These are phyloP conservation scores for Serendipita sp. DNA, from an alignment of 768 basidiomycete species.

Conservation along the genomic window DNA sequence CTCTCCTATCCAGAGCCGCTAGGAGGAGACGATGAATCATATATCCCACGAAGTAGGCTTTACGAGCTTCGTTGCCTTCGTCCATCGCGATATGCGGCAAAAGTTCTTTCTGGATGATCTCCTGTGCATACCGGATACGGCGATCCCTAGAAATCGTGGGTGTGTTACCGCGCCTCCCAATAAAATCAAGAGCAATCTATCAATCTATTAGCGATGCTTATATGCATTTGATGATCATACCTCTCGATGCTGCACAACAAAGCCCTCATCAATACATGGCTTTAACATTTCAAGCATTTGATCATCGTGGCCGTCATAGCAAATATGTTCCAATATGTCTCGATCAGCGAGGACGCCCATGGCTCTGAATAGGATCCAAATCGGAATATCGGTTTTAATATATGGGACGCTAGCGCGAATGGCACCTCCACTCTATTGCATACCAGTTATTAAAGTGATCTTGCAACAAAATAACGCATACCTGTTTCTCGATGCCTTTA, in stretches of 20 bases:
- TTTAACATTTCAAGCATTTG: conserved; percentile 97
- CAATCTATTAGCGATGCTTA: conserved; percentile 9
- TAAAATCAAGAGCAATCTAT: conserved; percentile 78
- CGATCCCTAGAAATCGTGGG: conserved; percentile 82
- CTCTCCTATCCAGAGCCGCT: conserved; percentile 84
- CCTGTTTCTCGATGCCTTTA: conserved; percentile 72
- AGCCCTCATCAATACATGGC: conserved; percentile 95
- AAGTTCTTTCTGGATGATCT: conserved; percentile 98
- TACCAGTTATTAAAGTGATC: conserved; percentile 10
- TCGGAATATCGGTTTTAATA: conserved; percentile 94
- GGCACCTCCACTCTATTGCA: conserved; percentile 58
- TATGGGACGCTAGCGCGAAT: conserved; percentile 97
- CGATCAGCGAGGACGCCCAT: conserved; percentile 94
- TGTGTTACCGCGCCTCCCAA: conserved; percentile 93
- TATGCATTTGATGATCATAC: conserved; percentile 23
- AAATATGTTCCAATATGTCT: conserved; percentile 95
- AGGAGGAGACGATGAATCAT: conserved; percentile 95
- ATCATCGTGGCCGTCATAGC: conserved; percentile 90
- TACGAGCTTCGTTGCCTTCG: conserved; percentile 92
- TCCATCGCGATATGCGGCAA: conserved; percentile 92
- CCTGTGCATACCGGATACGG: conserved; percentile 89
- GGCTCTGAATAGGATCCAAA: conserved; percentile 97
- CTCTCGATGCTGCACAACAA: conserved; percentile 94
- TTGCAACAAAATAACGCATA: conserved; percentile 24
- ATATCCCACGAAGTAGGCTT: conserved; percentile 98